These are phyloP conservation scores for Kockovaella imperatae DNA, from an alignment of 768 basidiomycete genomes.

Conservation along the genomic window DNA sequence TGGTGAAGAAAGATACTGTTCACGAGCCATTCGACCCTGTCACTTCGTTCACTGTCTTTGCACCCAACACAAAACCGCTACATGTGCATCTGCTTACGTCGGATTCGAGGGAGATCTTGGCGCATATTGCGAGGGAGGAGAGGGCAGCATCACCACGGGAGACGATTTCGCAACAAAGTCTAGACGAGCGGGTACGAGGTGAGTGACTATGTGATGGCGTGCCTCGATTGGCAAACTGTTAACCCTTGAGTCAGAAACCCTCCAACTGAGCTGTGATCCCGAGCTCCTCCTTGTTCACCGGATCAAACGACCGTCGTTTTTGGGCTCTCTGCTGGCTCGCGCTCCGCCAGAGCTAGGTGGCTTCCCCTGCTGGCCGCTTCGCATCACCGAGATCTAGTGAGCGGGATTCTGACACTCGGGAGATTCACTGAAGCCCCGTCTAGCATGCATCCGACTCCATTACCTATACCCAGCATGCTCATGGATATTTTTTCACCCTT, in stretches of 20 bases:
- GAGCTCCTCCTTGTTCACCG: conserved; percentile 31
- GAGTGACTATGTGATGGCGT: neutral
- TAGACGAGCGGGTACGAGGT: neutral
- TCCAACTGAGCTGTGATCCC: no score
- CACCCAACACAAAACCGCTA: no score
- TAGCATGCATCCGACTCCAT: conserved; percentile 25
- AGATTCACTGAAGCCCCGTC: neutral
- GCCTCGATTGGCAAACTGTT: neutral
- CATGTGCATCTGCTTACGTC: no score
- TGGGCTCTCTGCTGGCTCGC: conserved; percentile 15
- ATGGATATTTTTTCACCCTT: conserved; percentile 12
- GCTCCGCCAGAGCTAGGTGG: conserved; percentile 30
- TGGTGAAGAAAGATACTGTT: no score
- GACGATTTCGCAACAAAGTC: neutral
- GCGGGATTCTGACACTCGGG: conserved; percentile 3
- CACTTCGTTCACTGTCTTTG: no score
- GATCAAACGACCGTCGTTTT: conserved; percentile 9
- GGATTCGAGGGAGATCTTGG: neutral
- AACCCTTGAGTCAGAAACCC: no score
- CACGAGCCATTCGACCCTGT: no score
- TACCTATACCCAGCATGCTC: conserved; percentile 8
- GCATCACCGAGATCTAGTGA: conserved; percentile 38
- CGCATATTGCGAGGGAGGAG: neutral
- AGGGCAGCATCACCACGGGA: no score
- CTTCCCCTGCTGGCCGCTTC: conserved; percentile 36